Base-by-base conservation (phyloP, 2,329 filamentous ascomycete species). In the Myriosclerotinia scirpicola region DNA sequence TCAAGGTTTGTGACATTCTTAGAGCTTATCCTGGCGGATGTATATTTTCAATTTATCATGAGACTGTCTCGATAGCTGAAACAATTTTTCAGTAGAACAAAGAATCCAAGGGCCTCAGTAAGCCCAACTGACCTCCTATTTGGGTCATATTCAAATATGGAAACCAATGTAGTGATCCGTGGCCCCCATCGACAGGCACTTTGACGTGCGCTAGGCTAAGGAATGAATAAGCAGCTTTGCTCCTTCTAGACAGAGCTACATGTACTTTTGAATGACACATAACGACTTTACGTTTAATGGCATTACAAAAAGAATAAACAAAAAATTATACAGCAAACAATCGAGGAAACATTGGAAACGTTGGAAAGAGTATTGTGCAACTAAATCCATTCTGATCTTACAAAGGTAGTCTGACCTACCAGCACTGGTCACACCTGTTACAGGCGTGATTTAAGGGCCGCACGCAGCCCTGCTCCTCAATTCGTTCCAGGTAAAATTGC, bases 21-120 rank as follows among this genome's bases (percentile, higher is more conserved):
- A 38, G 36, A 58, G 40, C 38, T 64, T 70, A 70, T 64, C 69
- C 54, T 67, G 60, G 48, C 30, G 53, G 67, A 42, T 56, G 71
- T 68, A 71, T 68, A 42, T 68, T 48, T 69, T 69, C 61, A 73
- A 67, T 56, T 40, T 59, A 36, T 52, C 17, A 66, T 68, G 65
- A 72, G 67, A 71, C 68, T 71, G 67, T 73, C 67, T 71, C 65
- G 55, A 66, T 60, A 56, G 26, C 63, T 72, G 71, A 74, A 73
- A 74, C 71, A 48, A 17, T 22, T 53, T 54, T 53, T 30, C 54
- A 54, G 66, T 26, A 69, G 67, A 50, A 72, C 68, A 74, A 74
- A 71, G 70, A 70, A 42, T 59, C 20, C 60, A 64, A 53, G 52
- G 42, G 61, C 66, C 53, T 60, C 62, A 64, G 65, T 48, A 64